Evolutionary conservation across 345 rosid species (phyloP).

Genomic region (Melaleuca alternifolia): DNA sequence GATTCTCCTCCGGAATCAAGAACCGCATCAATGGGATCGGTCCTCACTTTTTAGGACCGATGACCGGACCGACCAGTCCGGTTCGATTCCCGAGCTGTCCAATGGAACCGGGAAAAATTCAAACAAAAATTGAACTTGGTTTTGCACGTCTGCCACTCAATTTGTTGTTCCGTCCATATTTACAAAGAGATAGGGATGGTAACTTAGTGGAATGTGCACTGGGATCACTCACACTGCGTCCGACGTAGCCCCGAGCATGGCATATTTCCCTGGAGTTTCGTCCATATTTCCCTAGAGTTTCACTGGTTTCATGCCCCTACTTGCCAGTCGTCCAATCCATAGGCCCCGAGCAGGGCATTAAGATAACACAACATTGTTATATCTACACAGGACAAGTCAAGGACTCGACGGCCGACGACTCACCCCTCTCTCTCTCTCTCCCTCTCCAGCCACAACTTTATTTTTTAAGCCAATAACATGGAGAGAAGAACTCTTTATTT

Average conservation of each 20-base stretch:
- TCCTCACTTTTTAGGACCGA: no score
- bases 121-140: not conserved
- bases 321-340: not conserved
- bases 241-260: no score
- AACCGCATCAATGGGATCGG: no score
- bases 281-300: not conserved
- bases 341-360: not conserved
- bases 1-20: no score
- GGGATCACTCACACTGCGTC: not conserved
- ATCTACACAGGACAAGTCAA: not conserved
- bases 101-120: no score
- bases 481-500: not conserved
- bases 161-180: not conserved
- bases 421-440: no score
- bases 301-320: not conserved
- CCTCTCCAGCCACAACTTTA: not conserved
- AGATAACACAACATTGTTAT: not conserved
- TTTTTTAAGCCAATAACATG: not conserved
- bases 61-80: no score
- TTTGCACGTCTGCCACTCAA: not conserved
- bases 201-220: not conserved
- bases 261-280: no score
- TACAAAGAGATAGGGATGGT: not conserved
- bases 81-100: no score
- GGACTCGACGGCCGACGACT: not conserved